Conservation (phyloP, 192 early-diverging fungal genomes). For the Umbelopsis vinacea region DNA sequence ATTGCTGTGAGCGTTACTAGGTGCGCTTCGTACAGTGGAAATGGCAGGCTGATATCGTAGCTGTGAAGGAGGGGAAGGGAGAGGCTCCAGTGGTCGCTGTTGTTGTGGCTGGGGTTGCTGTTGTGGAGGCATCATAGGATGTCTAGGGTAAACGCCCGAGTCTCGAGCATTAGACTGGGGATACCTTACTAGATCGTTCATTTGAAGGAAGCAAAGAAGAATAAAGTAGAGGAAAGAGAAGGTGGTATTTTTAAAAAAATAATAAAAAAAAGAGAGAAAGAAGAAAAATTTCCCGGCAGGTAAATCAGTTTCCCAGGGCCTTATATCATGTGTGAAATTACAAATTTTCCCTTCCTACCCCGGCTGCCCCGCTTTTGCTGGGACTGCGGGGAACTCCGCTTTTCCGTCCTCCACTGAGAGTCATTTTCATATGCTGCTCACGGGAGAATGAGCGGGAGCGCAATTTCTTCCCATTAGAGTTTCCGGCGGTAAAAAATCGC, state of each 20-base stretch:
- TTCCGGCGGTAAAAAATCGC: neutral
- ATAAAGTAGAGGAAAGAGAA: neutral
- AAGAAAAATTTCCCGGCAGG: neutral
- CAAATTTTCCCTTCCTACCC: conserved; percentile 5
- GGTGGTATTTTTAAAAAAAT: neutral
- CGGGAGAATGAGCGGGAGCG: neutral
- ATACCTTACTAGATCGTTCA: conserved; percentile 21
- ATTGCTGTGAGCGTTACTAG: neutral
- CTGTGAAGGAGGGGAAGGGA: conserved; percentile 19
- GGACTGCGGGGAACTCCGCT: conserved; percentile 10
- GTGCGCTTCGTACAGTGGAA: neutral
- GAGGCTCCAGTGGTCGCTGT: conserved; percentile 2
- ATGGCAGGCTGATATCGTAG: conserved; percentile 3
- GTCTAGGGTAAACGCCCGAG: conserved; percentile 9
- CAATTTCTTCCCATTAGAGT: conserved; percentile 1
- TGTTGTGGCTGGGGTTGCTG: neutral
- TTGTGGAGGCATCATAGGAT: neutral
- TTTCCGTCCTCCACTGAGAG: conserved; percentile 1
- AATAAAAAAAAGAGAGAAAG: neutral
- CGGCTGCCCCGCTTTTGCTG: conserved; percentile 10
- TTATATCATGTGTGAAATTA: neutral
- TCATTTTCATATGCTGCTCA: neutral
- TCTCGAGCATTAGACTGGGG: conserved; percentile 19
- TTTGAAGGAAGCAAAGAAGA: neutral
- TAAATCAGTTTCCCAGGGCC: neutral